Evolutionary conservation across 768 basidiomycete genomes (phyloP).

Genomic region (Naganishia vaughanmartiniae): DNA sequence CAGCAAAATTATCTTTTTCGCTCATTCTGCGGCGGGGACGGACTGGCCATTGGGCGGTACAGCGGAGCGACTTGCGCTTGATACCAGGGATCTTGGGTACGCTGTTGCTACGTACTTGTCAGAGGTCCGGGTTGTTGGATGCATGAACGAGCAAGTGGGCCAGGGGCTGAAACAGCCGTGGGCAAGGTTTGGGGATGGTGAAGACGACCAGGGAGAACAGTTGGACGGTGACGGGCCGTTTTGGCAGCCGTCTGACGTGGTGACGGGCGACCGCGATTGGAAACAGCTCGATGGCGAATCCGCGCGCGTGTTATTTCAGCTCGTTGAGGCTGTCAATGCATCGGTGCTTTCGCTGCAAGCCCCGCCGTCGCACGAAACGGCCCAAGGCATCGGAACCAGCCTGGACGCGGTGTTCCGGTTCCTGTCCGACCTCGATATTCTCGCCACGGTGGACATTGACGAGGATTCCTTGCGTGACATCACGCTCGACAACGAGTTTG

Average conservation of each 20-base stretch:
- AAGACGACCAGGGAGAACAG: background rate
- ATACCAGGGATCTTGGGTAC: slow-evolving; percentile 45
- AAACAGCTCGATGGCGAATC: slow-evolving; percentile 33
- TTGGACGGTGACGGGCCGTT: background rate
- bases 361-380: background rate
- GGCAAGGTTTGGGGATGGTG: slow-evolving; percentile 38
- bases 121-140: slow-evolving; percentile 55
- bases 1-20: slow-evolving; percentile 81
- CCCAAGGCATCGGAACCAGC: background rate
- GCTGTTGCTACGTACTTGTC: slow-evolving; percentile 43
- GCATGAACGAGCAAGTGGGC: slow-evolving; percentile 5
- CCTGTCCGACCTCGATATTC: slow-evolving; percentile 42
- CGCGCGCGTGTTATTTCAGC: slow-evolving; percentile 31
- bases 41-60: slow-evolving; percentile 28
- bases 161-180: slow-evolving; percentile 16
- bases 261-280: background rate
- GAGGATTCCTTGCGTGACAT: slow-evolving; percentile 26
- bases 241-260: background rate
- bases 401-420: slow-evolving; percentile 12
- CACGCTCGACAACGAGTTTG: background rate
- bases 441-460: slow-evolving; percentile 48
- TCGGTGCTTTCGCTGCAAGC: background rate
- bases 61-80: slow-evolving; percentile 39
- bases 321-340: slow-evolving; percentile 13
- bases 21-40: slow-evolving; percentile 62